Percentiles rank a stretch among this genome's conserved stretches.
phyloP scores from a whole-genome alignment of 345 rosid species.

The Rubroshorea leprosula region DNA sequence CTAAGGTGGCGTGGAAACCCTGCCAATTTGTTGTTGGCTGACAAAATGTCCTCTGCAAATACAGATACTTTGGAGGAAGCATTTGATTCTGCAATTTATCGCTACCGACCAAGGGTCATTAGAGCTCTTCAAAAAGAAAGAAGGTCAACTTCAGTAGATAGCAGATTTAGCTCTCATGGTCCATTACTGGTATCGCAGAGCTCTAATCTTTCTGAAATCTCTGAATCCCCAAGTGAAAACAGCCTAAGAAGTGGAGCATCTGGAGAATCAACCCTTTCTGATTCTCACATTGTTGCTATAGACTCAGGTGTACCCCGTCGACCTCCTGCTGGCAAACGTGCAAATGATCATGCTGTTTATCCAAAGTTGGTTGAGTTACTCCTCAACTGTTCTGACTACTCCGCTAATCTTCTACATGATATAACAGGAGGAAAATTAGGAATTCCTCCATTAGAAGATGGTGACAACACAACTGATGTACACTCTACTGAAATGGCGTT shows the following conservation, averaged over 20 bases:
- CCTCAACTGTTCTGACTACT: constrained; percentile 58
- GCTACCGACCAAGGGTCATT: constrained; percentile 65
- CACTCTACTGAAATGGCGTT: constrained; percentile 31
- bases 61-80: constrained; percentile 59
- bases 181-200: constrained; percentile 40
- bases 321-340: constrained; percentile 94
- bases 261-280: constrained; percentile 37
- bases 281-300: constrained; percentile 69
- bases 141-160: constrained; percentile 77
- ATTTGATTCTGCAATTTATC: constrained; percentile 71
- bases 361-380: constrained; percentile 93
- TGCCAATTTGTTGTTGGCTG: constrained; percentile 81
- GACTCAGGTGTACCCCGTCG: constrained; percentile 97
- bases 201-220: constrained; percentile 64
- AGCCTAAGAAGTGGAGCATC: constrained; percentile 48
- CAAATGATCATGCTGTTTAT: constrained; percentile 83
- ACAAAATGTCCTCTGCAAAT: constrained; percentile 41
- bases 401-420: constrained; percentile 68
- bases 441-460: constrained; percentile 37
- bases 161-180: constrained; percentile 48
- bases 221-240: constrained; percentile 52
- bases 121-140: constrained; percentile 81
- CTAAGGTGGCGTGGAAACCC: constrained; percentile 98
- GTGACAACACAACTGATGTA: constrained; percentile 22
- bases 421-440: constrained; percentile 84